A percentile compares a stretch with the other conserved stretches of the same genome.
phyloP scores from a whole-genome alignment of 164 flowering plant genomes.

The Magnolia changhungtana region DNA sequence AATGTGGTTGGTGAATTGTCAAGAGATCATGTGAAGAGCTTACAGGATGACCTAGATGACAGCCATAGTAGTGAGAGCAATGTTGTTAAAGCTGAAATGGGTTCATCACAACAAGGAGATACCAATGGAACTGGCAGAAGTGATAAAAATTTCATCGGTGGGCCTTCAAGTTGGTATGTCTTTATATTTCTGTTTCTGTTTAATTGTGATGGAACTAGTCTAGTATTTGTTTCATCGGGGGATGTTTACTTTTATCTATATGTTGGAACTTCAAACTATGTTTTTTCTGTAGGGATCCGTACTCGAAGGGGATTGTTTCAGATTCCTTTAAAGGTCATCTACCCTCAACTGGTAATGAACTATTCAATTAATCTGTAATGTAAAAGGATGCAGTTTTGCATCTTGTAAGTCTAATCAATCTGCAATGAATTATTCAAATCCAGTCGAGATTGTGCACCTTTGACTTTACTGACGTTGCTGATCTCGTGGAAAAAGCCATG shows the following conservation, averaged over 20 bases:
- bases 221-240: not conserved
- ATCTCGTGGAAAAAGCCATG: too few relatives aligned
- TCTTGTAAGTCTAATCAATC: not conserved
- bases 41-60: slow-evolving; percentile 30
- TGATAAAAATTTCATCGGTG: slow-evolving; percentile 32
- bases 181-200: not conserved
- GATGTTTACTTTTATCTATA: not conserved
- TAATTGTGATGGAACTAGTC: not conserved
- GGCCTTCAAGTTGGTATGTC: slow-evolving; percentile 65
- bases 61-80: slow-evolving; percentile 16
- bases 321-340: slow-evolving; percentile 48
- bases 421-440: too few relatives aligned
- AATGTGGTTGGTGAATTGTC: slow-evolving; percentile 17
- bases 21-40: slow-evolving; percentile 28
- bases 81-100: slow-evolving; percentile 25
- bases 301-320: slow-evolving; percentile 53
- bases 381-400: not conserved
- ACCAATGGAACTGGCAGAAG: slow-evolving; percentile 18
- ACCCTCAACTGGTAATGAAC: slow-evolving; percentile 52
- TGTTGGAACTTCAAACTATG: not conserved
- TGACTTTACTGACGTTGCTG: too few relatives aligned
- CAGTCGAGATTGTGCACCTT: too few relatives aligned
- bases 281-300: slow-evolving; percentile 66
- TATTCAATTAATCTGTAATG: not conserved
- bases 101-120: slow-evolving; percentile 23